These are phyloP conservation scores for Nannochloropsis oceanica DNA, from an alignment of 108 stramenopile species.

Conservation along the genomic window DNA sequence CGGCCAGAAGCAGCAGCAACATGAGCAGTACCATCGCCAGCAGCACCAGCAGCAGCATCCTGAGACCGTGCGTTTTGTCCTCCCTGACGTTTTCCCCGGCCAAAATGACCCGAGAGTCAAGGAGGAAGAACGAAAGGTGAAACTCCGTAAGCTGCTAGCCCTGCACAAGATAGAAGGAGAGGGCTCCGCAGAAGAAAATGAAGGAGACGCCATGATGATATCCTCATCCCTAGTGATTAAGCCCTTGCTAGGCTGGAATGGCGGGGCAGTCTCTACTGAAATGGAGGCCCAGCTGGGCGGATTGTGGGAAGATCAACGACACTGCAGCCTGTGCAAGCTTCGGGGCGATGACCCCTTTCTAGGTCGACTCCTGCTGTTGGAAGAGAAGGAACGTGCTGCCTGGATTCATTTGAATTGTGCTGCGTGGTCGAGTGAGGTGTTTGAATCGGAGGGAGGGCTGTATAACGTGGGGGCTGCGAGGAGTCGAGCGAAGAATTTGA, in stretches of 20 bases:
- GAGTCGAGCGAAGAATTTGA: constrained; percentile 4
- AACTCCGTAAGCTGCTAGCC: neutral
- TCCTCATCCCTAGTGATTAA: neutral
- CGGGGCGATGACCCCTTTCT: neutral
- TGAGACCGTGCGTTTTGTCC: neutral
- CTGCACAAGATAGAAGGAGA: neutral
- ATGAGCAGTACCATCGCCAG: neutral
- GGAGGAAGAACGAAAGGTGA: neutral
- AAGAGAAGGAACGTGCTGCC: neutral
- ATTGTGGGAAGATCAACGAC: neutral
- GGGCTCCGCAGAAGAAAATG: neutral
- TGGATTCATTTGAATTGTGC: neutral
- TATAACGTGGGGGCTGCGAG: constrained; percentile 11
- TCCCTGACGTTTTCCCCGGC: neutral
- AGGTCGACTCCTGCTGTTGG: neutral
- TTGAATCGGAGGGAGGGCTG: neutral
- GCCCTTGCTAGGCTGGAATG: neutral
- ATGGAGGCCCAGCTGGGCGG: neutral
- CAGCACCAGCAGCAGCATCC: too few species aligned
- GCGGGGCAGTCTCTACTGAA: neutral
- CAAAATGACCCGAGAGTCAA: neutral
- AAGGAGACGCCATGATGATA: neutral
- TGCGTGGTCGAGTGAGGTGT: neutral
- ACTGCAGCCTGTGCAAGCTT: neutral
- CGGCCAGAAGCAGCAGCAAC: neutral